Evolutionary conservation across 805 yeast species (phyloP).

Genomic region (Myxozyma nipponensis): DNA sequence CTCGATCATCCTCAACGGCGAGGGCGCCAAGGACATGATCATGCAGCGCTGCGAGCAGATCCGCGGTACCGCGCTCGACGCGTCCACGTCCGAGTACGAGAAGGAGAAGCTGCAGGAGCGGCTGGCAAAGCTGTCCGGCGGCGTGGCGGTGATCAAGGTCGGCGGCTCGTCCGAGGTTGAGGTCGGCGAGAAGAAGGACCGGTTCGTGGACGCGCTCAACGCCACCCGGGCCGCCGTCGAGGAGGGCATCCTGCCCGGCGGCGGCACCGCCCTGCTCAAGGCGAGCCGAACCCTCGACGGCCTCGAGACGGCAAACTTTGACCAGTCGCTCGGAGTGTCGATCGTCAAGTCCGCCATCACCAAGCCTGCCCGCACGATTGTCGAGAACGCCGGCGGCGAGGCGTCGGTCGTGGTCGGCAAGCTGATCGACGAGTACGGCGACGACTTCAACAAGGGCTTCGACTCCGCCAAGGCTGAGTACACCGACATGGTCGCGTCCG

Average conservation of each 20-base stretch:
- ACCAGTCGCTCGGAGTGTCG: constrained; percentile 93
- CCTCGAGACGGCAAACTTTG: constrained; percentile 73
- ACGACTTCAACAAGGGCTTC: constrained; percentile 83
- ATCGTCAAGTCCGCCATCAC: constrained; percentile 89
- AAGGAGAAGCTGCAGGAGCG: constrained; percentile 96
- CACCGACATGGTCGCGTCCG: constrained; percentile 93
- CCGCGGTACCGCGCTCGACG: constrained; percentile 70
- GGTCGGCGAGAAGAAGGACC: constrained; percentile 99
- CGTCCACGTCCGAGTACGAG: constrained; percentile 80
- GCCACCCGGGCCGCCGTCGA: constrained; percentile 99
- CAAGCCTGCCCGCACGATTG: constrained; percentile 92
- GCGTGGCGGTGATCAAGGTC: constrained; percentile 96
- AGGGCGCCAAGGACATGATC: constrained; percentile 77
- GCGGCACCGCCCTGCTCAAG: constrained; percentile 96
- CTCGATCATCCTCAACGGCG: constrained; percentile 89
- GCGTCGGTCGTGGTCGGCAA: constrained; percentile 96
- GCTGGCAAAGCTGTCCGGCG: constrained; percentile 93
- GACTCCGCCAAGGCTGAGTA: constrained; percentile 89
- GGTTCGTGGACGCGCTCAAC: constrained; percentile 96
- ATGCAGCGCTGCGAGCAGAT: constrained; percentile 90
- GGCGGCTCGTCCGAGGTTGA: constrained; percentile 97
- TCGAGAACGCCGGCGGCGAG: constrained; percentile 96
- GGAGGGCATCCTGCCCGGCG: constrained; percentile 98
- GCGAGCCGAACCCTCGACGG: constrained; percentile 71
- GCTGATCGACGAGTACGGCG: constrained; percentile 53